Conservation (phyloP, 1,284 basidiomycete genomes). For the Sporisorium graminicola region DNA sequence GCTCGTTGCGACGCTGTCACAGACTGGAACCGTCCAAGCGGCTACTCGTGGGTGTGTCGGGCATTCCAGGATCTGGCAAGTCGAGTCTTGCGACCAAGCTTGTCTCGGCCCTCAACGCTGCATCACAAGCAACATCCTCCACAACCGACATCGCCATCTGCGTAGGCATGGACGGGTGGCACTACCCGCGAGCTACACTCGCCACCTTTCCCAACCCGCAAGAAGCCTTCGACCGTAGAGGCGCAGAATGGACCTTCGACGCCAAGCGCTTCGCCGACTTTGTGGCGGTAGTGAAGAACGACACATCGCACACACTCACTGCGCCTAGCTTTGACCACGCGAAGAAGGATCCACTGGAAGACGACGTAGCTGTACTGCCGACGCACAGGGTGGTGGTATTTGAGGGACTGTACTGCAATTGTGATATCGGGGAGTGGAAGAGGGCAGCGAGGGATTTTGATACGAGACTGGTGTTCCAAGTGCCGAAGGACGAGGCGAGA, state of each 20-base stretch:
- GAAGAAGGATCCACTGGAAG: constrained; percentile 73
- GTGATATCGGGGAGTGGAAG: constrained; percentile 80
- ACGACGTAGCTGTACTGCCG: constrained; percentile 74
- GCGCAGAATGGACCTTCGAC: constrained; percentile 68
- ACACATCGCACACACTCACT: background rate
- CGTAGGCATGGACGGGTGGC: constrained; percentile 88
- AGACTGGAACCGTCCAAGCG: constrained; percentile 74
- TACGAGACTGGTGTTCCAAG: constrained; percentile 81
- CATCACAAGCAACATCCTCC: background rate
- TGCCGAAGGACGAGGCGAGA: constrained; percentile 76
- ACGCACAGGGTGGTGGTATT: constrained; percentile 81
- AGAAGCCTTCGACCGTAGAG: constrained; percentile 59
- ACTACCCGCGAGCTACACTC: constrained; percentile 74
- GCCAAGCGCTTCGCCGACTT: constrained; percentile 58
- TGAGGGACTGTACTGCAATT: constrained; percentile 85
- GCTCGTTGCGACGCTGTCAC: background rate
- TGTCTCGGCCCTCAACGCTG: constrained; percentile 67
- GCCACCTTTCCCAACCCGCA: constrained; percentile 76
- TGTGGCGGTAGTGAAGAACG: constrained; percentile 30
- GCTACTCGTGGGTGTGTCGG: constrained; percentile 81
- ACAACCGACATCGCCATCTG: constrained; percentile 73
- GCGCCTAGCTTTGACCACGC: constrained; percentile 79
- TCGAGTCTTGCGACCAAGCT: constrained; percentile 78
- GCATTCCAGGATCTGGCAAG: constrained; percentile 87
- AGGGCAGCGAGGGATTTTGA: constrained; percentile 79